Evolutionary conservation across 2,329 filamentous ascomycete species (phyloP).

Genomic region (Aspergillus jensenii): DNA sequence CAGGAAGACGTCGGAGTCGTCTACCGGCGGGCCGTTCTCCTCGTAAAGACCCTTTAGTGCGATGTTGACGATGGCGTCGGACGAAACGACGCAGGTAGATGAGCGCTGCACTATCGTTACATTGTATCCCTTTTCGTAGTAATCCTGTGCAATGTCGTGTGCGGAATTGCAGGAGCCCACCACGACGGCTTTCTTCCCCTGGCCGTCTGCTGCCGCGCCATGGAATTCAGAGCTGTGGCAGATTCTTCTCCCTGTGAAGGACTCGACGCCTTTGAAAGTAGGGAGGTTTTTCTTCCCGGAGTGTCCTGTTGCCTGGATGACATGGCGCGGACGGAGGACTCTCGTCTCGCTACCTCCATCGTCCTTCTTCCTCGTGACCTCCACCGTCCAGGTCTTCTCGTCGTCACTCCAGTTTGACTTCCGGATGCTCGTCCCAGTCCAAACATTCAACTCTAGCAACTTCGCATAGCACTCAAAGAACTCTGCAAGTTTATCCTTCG

Average conservation of each 20-base stretch:
- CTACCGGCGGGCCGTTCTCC: conserved; percentile 55
- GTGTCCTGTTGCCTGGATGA: conserved; percentile 68
- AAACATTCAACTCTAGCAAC: conserved; percentile 67
- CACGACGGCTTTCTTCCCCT: conserved; percentile 62
- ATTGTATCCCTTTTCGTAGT: conserved; percentile 63
- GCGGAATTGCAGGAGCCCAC: conserved; percentile 69
- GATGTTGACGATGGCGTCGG: conserved; percentile 53
- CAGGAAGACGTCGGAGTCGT: conserved; percentile 64
- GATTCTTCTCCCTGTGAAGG: conserved; percentile 59
- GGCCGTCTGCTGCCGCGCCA: conserved; percentile 49
- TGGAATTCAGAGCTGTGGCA: conserved; percentile 64
- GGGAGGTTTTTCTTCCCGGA: conserved; percentile 63
- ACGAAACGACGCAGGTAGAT: conserved; percentile 63
- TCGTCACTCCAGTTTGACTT: conserved; percentile 53
- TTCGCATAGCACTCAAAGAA: conserved; percentile 67
- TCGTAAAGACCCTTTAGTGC: conserved; percentile 53
- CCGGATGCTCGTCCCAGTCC: conserved; percentile 55
- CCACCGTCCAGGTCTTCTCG: conserved; percentile 56
- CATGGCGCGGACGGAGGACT: conserved; percentile 60
- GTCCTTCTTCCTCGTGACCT: conserved; percentile 41
- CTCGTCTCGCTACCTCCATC: conserved; percentile 48
- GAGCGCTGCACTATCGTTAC: conserved; percentile 71
- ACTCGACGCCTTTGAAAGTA: conserved; percentile 48
- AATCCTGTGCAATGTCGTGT: conserved; percentile 70
- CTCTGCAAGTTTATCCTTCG: conserved; percentile 69